Conservation (phyloP, 495 filamentous ascomycete species). For the Podospora conica region DNA sequence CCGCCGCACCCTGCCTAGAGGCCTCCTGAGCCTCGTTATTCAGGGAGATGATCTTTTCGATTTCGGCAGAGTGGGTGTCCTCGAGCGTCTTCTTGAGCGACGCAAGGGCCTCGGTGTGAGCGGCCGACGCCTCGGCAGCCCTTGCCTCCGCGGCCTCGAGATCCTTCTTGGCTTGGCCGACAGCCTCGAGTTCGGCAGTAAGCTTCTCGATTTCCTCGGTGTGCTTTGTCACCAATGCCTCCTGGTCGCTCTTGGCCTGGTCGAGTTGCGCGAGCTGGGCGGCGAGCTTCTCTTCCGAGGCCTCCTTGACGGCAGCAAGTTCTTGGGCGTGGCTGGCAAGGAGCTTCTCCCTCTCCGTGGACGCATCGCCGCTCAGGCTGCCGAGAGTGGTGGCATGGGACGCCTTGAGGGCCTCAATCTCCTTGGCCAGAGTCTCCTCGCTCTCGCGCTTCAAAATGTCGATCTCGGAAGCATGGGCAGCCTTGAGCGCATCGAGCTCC, state of each 20-base stretch:
- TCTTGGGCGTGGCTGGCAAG: slow-evolving; percentile 30
- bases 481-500: slow-evolving; percentile 41
- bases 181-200: slow-evolving; percentile 34
- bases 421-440: slow-evolving; percentile 30
- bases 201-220: slow-evolving; percentile 27
- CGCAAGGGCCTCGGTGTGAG: slow-evolving; percentile 34
- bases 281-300: slow-evolving; percentile 22
- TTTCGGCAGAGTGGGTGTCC: slow-evolving; percentile 39
- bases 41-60: slow-evolving; percentile 42
- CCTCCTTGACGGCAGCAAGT: slow-evolving; percentile 24
- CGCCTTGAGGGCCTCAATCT: slow-evolving; percentile 37
- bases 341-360: slow-evolving; percentile 30
- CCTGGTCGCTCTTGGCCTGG: slow-evolving; percentile 19
- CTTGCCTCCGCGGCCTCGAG: slow-evolving; percentile 34
- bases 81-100: slow-evolving; percentile 39
- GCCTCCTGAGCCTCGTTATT: slow-evolving; percentile 40
- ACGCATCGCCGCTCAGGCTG: slow-evolving; percentile 12
- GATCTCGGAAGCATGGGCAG: slow-evolving; percentile 42
- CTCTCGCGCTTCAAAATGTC: slow-evolving; percentile 38
- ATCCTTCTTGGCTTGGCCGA: slow-evolving; percentile 28
- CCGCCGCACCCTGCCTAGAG: slow-evolving; percentile 29
- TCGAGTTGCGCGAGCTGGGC: slow-evolving; percentile 23
- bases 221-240: slow-evolving; percentile 16
- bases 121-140: slow-evolving; percentile 35
- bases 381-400: slow-evolving; percentile 26